Evolutionary conservation across 805 yeast genomes (phyloP).

Genomic region (Saccharomycopsis sp.): DNA sequence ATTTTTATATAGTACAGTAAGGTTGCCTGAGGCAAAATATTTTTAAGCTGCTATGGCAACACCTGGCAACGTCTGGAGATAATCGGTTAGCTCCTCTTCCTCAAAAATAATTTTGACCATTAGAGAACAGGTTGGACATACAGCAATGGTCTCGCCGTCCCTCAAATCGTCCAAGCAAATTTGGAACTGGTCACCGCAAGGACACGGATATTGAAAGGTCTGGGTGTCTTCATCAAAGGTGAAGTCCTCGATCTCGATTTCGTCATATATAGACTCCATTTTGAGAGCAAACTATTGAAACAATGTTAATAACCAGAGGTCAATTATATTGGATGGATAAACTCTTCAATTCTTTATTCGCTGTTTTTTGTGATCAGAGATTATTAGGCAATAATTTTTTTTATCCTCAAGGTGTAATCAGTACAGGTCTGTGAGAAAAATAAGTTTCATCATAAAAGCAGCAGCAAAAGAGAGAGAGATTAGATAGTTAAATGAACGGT

Average conservation of each 20-base stretch:
- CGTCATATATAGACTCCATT: constrained; percentile 75
- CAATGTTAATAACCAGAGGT: neutral
- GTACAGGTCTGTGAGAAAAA: constrained; percentile 35
- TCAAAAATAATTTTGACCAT: constrained; percentile 92
- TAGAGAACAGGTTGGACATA: constrained; percentile 92
- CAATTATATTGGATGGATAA: no score
- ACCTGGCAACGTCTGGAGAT: constrained; percentile 1
- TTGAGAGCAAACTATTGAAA: neutral
- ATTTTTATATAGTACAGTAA: neutral
- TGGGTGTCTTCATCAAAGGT: constrained; percentile 79
- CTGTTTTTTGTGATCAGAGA: neutral
- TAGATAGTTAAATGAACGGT: neutral
- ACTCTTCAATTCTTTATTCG: neutral
- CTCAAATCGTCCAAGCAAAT: constrained; percentile 74
- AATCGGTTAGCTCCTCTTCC: constrained; percentile 28
- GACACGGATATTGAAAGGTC: constrained; percentile 90
- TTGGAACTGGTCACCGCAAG: constrained; percentile 94
- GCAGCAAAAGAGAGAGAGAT: neutral
- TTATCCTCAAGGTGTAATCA: constrained; percentile 32
- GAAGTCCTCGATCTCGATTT: constrained; percentile 96
- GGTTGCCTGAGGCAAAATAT: neutral
- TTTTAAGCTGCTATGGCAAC: constrained; percentile 3
- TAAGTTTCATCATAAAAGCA: constrained; percentile 28
- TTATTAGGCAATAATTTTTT: constrained; percentile 10
- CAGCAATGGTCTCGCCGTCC: constrained; percentile 92